phyloP scores from a whole-genome alignment of 148 eudicot genomes.

The Rheum nobile region DNA sequence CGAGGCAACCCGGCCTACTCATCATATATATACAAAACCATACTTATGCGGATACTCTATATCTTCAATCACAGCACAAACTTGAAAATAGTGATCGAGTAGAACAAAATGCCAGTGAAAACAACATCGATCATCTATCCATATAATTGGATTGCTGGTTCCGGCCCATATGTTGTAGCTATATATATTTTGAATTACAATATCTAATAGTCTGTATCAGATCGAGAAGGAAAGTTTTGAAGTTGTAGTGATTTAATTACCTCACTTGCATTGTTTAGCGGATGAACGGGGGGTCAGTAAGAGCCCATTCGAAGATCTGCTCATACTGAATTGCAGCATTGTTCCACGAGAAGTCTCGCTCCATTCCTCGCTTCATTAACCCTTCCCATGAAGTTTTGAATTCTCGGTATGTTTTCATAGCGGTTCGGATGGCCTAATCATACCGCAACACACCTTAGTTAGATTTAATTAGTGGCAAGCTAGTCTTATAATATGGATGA shows the following conservation, averaged over 20 bases:
- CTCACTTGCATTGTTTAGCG: slow-evolving; percentile 10
- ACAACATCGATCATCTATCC: too few species aligned
- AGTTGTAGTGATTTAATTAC: too few species aligned
- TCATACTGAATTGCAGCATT: slow-evolving; percentile 82
- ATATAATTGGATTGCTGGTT: neutral
- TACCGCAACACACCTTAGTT: too few species aligned
- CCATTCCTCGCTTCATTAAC: slow-evolving; percentile 89
- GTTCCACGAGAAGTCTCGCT: slow-evolving; percentile 68
- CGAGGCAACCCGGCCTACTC: neutral
- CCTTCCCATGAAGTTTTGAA: slow-evolving; percentile 79
- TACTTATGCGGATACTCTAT: neutral
- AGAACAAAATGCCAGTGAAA: too few species aligned
- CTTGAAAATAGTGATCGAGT: too few species aligned
- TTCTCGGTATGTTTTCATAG: slow-evolving; percentile 54
- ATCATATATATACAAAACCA: neutral
- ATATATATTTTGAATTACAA: too few species aligned
- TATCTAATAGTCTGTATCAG: neutral
- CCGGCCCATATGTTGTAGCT: neutral
- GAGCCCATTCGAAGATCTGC: slow-evolving; percentile 85
- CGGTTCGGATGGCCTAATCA: slow-evolving; percentile 43
- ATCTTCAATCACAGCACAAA: too few species aligned
- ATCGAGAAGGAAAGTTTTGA: too few species aligned
- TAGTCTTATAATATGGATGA: too few species aligned
- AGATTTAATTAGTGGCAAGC: too few species aligned
- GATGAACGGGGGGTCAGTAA: slow-evolving; percentile 67